Evolutionary conservation across 306 rosid genomes (phyloP), one percentile per base, ranked within the genome.

Genomic region (Arachis stenosperma): DNA sequence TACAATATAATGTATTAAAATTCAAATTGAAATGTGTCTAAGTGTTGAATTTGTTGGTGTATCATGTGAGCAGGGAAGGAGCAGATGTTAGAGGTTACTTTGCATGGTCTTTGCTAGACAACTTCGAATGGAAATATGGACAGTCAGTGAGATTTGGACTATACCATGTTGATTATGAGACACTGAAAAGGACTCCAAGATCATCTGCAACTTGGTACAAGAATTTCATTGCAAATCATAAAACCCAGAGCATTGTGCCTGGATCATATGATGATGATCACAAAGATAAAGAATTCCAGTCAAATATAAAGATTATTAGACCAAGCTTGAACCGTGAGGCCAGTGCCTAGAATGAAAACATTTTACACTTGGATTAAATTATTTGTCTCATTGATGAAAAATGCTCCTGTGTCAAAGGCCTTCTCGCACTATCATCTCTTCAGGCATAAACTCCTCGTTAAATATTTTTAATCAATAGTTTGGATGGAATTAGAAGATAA

Each of bases 61-160:
- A 33, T 33, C 4, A 33, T 6, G 69, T 78, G 78, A 61, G 53
- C 72, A 79, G 84, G 68, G 85, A 79, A 72, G 96, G 92, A 56
- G 90, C 87, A 71, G 85, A 89, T 65, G 92, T 87, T 54, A 81
- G 89, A 74, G 92, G 92, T 29, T 89, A 89, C 77, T 83, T 87
- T 56, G 87, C 6, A 0, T 87, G 96, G 96, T 84, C 96, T 8
- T 78, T 89, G 87, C 92, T 87, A 0, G 92, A 89, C 81, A 78
- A 89, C 73, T 89, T 89, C 9, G 86, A 85, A 78, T 89, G 92
- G 92, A 8, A 0, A 8, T 50, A 27, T 60, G 96, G 96, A 39
- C 81, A 70, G 51, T 6, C 68, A 8, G 68, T 78, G 14, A 73
- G 50, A 78, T 87, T 85, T 77, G 92, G 92, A 76, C 83, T 87